phyloP scores from a whole-genome alignment of 1,284 basidiomycete genomes.

The Hypsizygus ulmarius region DNA sequence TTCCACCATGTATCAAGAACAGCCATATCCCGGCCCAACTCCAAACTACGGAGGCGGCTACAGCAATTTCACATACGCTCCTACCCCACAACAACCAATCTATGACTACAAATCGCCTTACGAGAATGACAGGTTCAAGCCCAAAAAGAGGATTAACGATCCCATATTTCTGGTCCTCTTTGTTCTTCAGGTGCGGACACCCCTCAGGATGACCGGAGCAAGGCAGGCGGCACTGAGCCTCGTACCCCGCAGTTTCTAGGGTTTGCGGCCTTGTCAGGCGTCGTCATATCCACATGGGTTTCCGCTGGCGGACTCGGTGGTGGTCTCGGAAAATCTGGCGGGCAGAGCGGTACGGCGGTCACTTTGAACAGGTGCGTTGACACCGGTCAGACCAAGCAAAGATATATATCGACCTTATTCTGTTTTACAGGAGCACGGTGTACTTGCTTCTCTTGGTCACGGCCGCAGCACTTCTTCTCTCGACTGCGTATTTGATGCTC shows the following conservation, averaged over 20 bases:
- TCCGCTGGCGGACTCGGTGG: slow-evolving; percentile 65
- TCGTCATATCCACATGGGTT: slow-evolving; percentile 63
- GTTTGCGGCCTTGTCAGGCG: slow-evolving; percentile 64
- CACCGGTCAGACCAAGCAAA: slow-evolving; percentile 13
- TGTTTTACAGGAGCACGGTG: slow-evolving; percentile 48
- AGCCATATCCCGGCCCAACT: slow-evolving; percentile 36
- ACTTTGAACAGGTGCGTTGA: slow-evolving; percentile 56
- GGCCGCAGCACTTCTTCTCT: slow-evolving; percentile 55
- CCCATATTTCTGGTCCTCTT: slow-evolving; percentile 71
- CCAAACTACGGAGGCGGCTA: slow-evolving; percentile 28
- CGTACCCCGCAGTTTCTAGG: slow-evolving; percentile 51
- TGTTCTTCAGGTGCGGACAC: slow-evolving; percentile 52
- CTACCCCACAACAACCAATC: slow-evolving; percentile 19
- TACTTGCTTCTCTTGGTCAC: slow-evolving; percentile 67
- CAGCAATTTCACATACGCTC: slow-evolving; percentile 10
- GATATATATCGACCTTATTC: slow-evolving; percentile 12
- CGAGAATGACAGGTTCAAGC: slow-evolving; percentile 66
- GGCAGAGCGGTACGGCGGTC: slow-evolving; percentile 43
- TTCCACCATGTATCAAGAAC: slow-evolving; percentile 2
- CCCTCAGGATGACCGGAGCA: not conserved
- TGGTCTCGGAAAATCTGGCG: slow-evolving; percentile 54
- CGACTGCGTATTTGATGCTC: slow-evolving; percentile 70
- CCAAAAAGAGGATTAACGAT: slow-evolving; percentile 70
- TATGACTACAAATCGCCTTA: slow-evolving; percentile 54
- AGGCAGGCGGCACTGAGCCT: not conserved